A percentile compares a stretch with the other conserved stretches of the same genome.
phyloP scores from a whole-genome alignment of 441 rosid genomes.

The Arabidopsis lyrata region DNA sequence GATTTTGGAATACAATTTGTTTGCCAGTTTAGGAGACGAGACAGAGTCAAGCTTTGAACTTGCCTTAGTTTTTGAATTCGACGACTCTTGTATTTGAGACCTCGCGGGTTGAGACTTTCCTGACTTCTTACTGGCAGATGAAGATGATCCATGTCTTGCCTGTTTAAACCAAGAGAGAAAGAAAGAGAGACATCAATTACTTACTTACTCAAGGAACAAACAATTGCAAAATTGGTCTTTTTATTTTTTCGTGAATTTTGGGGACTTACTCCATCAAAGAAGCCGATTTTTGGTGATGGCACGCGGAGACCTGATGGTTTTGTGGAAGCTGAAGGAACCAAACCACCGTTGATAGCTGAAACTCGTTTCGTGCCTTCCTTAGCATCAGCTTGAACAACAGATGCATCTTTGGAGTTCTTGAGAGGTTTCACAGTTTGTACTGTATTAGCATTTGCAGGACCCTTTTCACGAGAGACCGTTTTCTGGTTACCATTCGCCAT shows the following conservation, averaged over 20 bases:
- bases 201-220: conserved; percentile 9
- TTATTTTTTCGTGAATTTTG: not conserved
- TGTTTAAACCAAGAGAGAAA: conserved; percentile 26
- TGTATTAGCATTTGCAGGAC: conserved; percentile 28
- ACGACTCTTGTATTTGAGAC: conserved; percentile 34
- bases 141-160: conserved; percentile 45
- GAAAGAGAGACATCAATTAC: conserved; percentile 21
- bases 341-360: conserved; percentile 49
- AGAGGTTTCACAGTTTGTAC: conserved; percentile 45
- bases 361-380: conserved; percentile 48
- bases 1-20: conserved; percentile 44
- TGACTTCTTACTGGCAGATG: conserved; percentile 35
- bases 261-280: conserved; percentile 93
- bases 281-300: conserved; percentile 97
- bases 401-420: conserved; percentile 48
- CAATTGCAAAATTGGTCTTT: not conserved
- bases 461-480: conserved; percentile 28
- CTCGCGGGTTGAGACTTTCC: conserved; percentile 23
- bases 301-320: conserved; percentile 91
- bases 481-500: conserved; percentile 31
- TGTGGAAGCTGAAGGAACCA: conserved; percentile 49
- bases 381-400: conserved; percentile 46
- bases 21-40: conserved; percentile 32
- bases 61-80: conserved; percentile 30
- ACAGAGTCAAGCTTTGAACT: conserved; percentile 34